Evolutionary conservation across 2,329 filamentous ascomycete genomes (phyloP).

Genomic region (Calonectria fujianensis): DNA sequence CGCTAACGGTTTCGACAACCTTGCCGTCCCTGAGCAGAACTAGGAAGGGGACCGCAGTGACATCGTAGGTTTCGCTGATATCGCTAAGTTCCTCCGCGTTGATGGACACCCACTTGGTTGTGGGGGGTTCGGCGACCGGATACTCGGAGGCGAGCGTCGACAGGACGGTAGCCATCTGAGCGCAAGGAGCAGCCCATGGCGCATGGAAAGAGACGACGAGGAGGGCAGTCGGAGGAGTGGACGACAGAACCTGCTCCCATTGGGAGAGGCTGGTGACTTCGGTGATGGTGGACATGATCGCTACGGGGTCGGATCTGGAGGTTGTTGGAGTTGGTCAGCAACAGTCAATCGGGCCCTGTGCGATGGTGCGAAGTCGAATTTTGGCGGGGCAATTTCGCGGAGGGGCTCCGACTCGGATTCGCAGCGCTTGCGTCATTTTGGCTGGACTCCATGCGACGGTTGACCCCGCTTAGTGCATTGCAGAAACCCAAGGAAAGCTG

Average conservation of each 20-base stretch:
- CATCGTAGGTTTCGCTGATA: slow-evolving; percentile 93
- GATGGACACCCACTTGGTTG: slow-evolving; percentile 89
- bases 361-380: slow-evolving; percentile 46
- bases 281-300: slow-evolving; percentile 82
- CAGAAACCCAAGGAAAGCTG: slow-evolving; percentile 28
- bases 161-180: slow-evolving; percentile 93
- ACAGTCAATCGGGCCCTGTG: slow-evolving; percentile 44
- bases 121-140: slow-evolving; percentile 78
- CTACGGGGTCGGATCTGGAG: slow-evolving; percentile 3
- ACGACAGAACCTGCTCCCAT: slow-evolving; percentile 81
- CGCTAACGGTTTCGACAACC: slow-evolving; percentile 89
- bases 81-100: slow-evolving; percentile 97
- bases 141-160: slow-evolving; percentile 91
- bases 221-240: slow-evolving; percentile 81
- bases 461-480: slow-evolving; percentile 40
- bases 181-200: slow-evolving; percentile 96
- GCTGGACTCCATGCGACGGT: slow-evolving; percentile 32
- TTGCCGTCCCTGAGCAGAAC: slow-evolving; percentile 86
- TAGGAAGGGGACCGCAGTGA: slow-evolving; percentile 94
- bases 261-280: slow-evolving; percentile 84
- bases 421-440: slow-evolving; percentile 55
- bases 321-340: slow-evolving; percentile 36
- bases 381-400: slow-evolving; percentile 49
- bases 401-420: slow-evolving; percentile 44
- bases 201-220: slow-evolving; percentile 96